Evolutionary conservation across 495 filamentous ascomycete species (phyloP), one percentile per base, ranked within the genome.

Genomic region (Acidomyces sp.): DNA sequence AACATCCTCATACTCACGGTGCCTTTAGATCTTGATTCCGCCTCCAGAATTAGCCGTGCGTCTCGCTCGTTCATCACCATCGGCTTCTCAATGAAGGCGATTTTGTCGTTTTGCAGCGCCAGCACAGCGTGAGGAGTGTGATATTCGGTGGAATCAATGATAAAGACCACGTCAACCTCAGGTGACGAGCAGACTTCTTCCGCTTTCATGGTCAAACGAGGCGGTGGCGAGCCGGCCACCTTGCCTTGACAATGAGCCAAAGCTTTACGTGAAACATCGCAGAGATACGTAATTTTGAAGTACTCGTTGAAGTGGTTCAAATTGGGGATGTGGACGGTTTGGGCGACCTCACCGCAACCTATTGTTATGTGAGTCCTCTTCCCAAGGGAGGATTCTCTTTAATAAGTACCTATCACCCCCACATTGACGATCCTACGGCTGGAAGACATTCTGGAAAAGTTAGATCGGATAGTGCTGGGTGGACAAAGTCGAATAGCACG

Each of bases 21-120:
- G 51, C 17, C 50, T 42, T 42, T 55, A 35, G 45, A 49, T 13
- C 46, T 45, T 26, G 53, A 43, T 39, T 68, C 62, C 0, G 68
- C 71, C 1, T 57, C 60, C 21, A 63, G 51, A 35, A 74, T 66
- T 11, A 51, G 47, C 7, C 63, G 49, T 0, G 64, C 60, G 30
- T 57, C 61, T 2, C 50, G 55, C 29, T 63, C 48, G 40, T 55
- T 62, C 35, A 70, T 49, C 37, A 68, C 62, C 11, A 75, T 49
- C 1, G 71, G 74, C 31, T 70, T 67, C 46, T 75, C 70, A 23
- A 76, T 56, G 48, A 78, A 63, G 42, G 68, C 66, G 33, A 68
- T 55, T 48, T 78, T 78, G 18, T 60, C 62, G 6, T 62, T 49
- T 38, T 64, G 32, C 1, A 78, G 57, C 7, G 70, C 71, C 16